Percentiles rank a stretch among this genome's conserved stretches.
These are phyloP conservation scores for Monosporascus sp. DNA, from an alignment of 2,329 filamentous ascomycete genomes.

Conservation along the genomic window DNA sequence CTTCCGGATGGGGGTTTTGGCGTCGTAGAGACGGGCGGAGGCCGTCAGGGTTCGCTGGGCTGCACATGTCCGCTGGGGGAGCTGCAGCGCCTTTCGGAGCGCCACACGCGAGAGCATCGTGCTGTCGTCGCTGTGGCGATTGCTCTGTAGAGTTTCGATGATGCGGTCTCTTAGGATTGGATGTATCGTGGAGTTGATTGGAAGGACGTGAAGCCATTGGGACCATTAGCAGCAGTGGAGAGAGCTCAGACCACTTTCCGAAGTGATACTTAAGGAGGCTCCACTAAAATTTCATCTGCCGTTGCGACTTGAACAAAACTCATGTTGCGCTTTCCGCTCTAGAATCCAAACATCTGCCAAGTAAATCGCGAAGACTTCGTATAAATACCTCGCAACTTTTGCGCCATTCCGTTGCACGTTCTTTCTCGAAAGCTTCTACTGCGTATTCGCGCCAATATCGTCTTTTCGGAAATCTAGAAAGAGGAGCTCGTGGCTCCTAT, in stretches of 20 bases:
- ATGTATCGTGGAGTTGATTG: constrained; percentile 3
- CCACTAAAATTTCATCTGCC: background rate
- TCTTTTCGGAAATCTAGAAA: background rate
- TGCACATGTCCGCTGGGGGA: constrained; percentile 39
- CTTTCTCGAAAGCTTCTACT: no score
- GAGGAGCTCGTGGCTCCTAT: background rate
- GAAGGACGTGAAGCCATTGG: background rate
- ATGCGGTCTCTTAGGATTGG: background rate
- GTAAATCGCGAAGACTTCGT: no score
- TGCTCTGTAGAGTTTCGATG: constrained; percentile 10
- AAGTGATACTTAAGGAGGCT: background rate
- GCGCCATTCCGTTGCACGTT: no score
- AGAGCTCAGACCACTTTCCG: background rate
- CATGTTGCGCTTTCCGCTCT: no score
- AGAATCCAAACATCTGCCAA: no score
- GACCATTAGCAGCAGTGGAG: background rate
- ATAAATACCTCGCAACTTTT: no score
- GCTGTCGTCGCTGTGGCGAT: constrained; percentile 39
- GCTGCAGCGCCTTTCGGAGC: constrained; percentile 33
- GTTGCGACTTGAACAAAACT: background rate
- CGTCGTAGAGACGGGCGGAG: constrained; percentile 42
- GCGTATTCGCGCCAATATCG: background rate
- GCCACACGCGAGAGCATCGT: constrained; percentile 42
- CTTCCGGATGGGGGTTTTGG: constrained; percentile 31
- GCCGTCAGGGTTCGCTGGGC: constrained; percentile 43